These are phyloP conservation scores for Danielia oregonensis DNA, from an alignment of 805 yeast genomes.

Conservation along the genomic window DNA sequence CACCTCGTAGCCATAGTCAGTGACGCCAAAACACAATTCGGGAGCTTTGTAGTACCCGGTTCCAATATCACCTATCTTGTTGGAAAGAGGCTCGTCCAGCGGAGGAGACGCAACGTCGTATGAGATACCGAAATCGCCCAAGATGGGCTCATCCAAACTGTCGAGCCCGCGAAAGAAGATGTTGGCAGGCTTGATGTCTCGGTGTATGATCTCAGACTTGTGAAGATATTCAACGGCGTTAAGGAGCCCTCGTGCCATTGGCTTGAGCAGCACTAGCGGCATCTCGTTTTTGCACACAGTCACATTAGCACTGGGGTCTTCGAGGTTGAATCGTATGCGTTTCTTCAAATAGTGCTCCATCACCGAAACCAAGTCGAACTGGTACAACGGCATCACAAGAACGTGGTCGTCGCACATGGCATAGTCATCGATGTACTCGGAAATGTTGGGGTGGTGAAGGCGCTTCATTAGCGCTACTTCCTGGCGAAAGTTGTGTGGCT, in stretches of 20 bases:
- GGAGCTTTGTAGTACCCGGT: constrained; percentile 73
- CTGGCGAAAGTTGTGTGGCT: constrained; percentile 33
- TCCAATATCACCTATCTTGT: constrained; percentile 54
- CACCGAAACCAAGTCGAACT: constrained; percentile 22
- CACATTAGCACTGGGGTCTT: constrained; percentile 16
- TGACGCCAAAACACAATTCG: constrained; percentile 61
- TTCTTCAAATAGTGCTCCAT: constrained; percentile 19
- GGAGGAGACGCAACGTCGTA: constrained; percentile 19
- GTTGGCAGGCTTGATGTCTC: constrained; percentile 41
- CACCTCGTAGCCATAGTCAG: constrained; percentile 49
- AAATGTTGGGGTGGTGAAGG: constrained; percentile 13
- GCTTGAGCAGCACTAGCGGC: constrained; percentile 11
- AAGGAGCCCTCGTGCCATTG: constrained; percentile 17
- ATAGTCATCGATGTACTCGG: constrained; percentile 19
- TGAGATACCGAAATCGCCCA: constrained; percentile 66
- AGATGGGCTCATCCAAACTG: constrained; percentile 22
- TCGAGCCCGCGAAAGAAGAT: constrained; percentile 23
- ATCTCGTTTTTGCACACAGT: constrained; percentile 9
- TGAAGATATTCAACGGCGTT: constrained; percentile 29
- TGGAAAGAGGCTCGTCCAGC: constrained; percentile 36
- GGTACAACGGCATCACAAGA: constrained; percentile 31
- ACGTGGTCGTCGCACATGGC: constrained; percentile 28
- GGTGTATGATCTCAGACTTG: constrained; percentile 32
- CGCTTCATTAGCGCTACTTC: constrained; percentile 27
- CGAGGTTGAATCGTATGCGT: constrained; percentile 22